Base-by-base conservation (phyloP, 2,329 filamentous ascomycete genomes). In the Diaporthe amygdali region DNA sequence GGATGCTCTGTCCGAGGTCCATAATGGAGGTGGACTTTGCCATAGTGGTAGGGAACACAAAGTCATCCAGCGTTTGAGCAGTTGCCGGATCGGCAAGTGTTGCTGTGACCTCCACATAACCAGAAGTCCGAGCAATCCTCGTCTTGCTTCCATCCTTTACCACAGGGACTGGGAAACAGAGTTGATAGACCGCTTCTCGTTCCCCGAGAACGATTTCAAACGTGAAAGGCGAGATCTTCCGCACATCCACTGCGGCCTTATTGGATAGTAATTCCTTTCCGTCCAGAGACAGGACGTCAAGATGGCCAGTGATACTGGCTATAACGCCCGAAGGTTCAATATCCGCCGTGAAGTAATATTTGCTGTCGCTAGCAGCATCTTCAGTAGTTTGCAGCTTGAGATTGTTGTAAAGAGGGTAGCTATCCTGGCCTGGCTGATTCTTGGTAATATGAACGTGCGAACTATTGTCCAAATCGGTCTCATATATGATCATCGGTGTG, bases 61-160 rank as follows among this genome's bases (percentile, higher is more conserved):
- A 83, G 51, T 72, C 77, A 12, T 79, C 72, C 6, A 82, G 74
- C 6, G 67, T 17, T 1, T 73, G 61, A 7, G 77, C 71, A 0
- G 55, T 59, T 1, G 71, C 66, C 6, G 81, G 79, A 9, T 78
- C 72, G 0, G 80, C 79, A 2, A 82, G 32, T 8, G 75, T 76
- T 4, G 81, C 84, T 44, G 84, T 77, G 34, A 87, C 75, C 71
- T 87, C 85, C 37, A 87, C 74, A 72, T 85, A 87, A 12, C 77
- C 76, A 2, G 84, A 84, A 27, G 77, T 84, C 39, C 85, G 82
- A 44, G 83, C 84, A 30, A 87, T 78, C 15, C 83, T 82, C 2
- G 79, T 83, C 70, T 76, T 82, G 73, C 78, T 79, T 2, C 75
- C 76, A 5, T 79, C 76, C 17, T 79, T 78, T 17, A 76, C 75